Conservation (phyloP, 1,284 basidiomycete species). For the Irpex sp. region DNA sequence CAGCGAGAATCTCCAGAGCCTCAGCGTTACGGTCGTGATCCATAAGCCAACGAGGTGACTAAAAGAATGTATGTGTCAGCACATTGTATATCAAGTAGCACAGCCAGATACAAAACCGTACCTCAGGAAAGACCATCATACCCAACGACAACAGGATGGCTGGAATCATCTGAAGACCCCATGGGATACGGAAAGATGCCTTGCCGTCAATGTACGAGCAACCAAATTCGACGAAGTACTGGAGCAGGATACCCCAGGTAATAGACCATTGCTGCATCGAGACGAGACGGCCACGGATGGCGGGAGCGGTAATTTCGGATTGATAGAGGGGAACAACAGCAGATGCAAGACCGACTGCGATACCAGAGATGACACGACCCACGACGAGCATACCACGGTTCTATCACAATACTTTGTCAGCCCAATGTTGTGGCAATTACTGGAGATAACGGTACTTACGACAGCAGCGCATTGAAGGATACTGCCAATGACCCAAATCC, state of each 20-base stretch:
- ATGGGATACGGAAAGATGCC: conserved; percentile 76
- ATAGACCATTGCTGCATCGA: conserved; percentile 78
- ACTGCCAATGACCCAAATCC: conserved; percentile 72
- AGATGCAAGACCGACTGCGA: conserved; percentile 37
- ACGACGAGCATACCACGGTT: conserved; percentile 54
- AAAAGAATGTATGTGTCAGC: background rate
- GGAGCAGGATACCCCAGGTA: conserved; percentile 73
- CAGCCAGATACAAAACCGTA: conserved; percentile 14
- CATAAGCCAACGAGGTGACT: conserved; percentile 60
- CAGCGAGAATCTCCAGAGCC: conserved; percentile 73
- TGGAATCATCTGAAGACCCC: conserved; percentile 77
- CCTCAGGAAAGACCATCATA: conserved; percentile 67
- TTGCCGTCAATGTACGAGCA: conserved; percentile 68
- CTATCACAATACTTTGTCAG: conserved; percentile 24
- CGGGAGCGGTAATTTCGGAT: conserved; percentile 66
- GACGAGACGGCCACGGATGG: conserved; percentile 72
- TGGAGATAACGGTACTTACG: conserved; percentile 31
- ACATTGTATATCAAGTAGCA: background rate
- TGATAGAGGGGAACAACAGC: conserved; percentile 47
- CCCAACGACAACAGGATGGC: conserved; percentile 66
- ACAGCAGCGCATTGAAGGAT: conserved; percentile 64
- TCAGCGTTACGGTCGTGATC: conserved; percentile 60
- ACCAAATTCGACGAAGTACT: conserved; percentile 73
- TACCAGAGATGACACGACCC: conserved; percentile 41
- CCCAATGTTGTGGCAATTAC: background rate